Evolutionary conservation across 331 rosid species (phyloP).

Genomic region (Malus hybrid): DNA sequence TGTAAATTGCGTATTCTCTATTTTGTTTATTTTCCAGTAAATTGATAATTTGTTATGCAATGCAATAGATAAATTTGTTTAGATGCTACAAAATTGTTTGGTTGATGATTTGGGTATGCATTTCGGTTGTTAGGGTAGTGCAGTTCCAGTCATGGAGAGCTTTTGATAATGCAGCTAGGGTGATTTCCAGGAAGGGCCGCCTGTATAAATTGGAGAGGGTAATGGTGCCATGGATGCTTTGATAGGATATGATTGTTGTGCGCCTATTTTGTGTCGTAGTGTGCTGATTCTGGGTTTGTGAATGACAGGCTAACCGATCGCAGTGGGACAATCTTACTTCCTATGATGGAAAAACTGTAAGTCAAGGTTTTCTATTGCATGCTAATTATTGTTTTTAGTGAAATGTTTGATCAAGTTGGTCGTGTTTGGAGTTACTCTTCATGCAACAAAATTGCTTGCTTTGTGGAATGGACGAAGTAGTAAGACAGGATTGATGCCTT

Average conservation of each 20-base stretch:
- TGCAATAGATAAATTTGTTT: not conserved
- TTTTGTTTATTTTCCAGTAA: not conserved
- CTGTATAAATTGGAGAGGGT: conserved; percentile 65
- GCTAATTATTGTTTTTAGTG: not conserved
- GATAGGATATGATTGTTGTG: not conserved
- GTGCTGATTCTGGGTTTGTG: conserved; percentile 16
- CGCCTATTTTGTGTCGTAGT: not conserved
- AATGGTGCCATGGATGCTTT: conserved; percentile 17
- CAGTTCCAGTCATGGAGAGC: conserved; percentile 40
- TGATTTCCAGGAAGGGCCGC: conserved; percentile 30
- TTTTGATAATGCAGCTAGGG: conserved; percentile 29
- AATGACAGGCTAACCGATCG: conserved; percentile 40
- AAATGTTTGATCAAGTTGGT: not conserved
- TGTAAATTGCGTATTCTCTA: conserved; percentile 32
- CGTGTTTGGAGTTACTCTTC: not conserved
- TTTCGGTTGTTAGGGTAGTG: conserved; percentile 47
- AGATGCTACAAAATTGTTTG: not conserved
- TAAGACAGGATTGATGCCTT: not conserved
- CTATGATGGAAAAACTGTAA: conserved; percentile 71
- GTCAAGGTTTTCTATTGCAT: conserved; percentile 13
- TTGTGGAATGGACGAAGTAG: not conserved
- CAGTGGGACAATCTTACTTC: conserved; percentile 55
- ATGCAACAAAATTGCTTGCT: not conserved
- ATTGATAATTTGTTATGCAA: not conserved
- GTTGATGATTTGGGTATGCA: not conserved